Evolutionary conservation across 805 yeast genomes (phyloP), one percentile per base, ranked within the genome.

Genomic region (Nakazawaea wyomingensis): DNA sequence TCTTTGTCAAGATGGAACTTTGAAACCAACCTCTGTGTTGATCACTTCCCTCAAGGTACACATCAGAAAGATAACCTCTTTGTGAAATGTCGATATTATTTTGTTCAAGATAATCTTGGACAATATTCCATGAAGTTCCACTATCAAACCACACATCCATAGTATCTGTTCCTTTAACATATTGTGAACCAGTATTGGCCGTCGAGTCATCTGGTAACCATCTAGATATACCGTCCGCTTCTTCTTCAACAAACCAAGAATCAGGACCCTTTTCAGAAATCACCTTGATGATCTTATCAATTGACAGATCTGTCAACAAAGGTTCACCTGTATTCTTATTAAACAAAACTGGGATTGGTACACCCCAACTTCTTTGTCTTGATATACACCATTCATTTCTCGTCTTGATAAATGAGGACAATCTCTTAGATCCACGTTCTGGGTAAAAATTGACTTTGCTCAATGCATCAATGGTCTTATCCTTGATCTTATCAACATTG

Each of bases 1-100:
- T 74, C 54, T 80, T 85, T 19, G 95, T 89, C 45, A 93, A 66
- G 21, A 93, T 64, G 1, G 96, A 88, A 26, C 96, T 86, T 65
- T 93, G 99, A 60, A 93, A 93, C 99, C 99, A 93, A 1, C 99
- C 99, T 47, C 99, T 76, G 57, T 93, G 99, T 61, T 93, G 99
- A 57, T 93, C 99, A n/a, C 90, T 78, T 2, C 99, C 99, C 67
- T 93, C 99, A 11, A 91, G 61, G 56, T 88, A 91, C n/a, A 87
- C 73, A 61, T 90, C 95, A 0, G 95, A 82, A 4, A 80, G 52
- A n/a, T 63, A 65, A 0, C 64, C 66, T 24, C 79, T 66, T 6
- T 50, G 46, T 4, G 65, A 62, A 38, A 56, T 57, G 2, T 57
- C 56, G 4, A 57, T 24, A 1, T 61, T 59, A 8, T 69, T 55